Evolutionary conservation across 352 stramenopile species (phyloP), one percentile per base, ranked within the genome.

Genomic region (Phytophthora ramorum): DNA sequence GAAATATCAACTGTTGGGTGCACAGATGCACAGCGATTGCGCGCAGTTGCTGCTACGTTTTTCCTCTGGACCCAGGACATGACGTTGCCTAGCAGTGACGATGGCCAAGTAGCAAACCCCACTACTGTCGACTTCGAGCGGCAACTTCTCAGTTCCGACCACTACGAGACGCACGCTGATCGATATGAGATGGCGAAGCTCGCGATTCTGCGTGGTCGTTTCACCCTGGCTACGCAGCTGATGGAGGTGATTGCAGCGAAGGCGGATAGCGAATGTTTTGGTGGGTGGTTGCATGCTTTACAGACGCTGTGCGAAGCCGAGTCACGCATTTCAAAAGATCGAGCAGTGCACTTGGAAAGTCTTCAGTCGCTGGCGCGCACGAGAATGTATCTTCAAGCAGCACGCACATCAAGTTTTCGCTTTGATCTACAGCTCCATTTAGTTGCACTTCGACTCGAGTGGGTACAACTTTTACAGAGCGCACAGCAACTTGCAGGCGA

Each of bases 401-500:
- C 70, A 16, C 55, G 68, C 17, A 82, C 79, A 3, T 61, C 69
- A 12, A 75, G 60, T 35, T 83, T 72, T 45, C 56, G 75, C 5
- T 86, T 89, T 55, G 70, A 78, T 40, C 65, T 86, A 30, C 79
- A 89, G 43, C 40, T 78, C 17, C 58, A 71, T 26, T 56, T 85
- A 4, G 45, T 89, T 7, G 50, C 52, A 3, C 69, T 83, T 16
- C 72, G 79, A 45, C 47, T 75, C 5, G 55, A 72, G 41, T 89
- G 72, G 64, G 55, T 85, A 47, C 70, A 84, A 34, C 59, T 79
- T 9, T n/a, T 81, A 44, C 67, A 83, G 41, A 74, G 63, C 58
- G 54, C 63, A 17, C 79, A 86, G 30, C 79, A 89, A 50, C 61
- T 81, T 14, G 75, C 77, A 17, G 75, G 71, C 2, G 76, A 89